These are phyloP conservation scores for Pichia rugopelliculosa DNA, from an alignment of 805 yeast species.

Conservation along the genomic window DNA sequence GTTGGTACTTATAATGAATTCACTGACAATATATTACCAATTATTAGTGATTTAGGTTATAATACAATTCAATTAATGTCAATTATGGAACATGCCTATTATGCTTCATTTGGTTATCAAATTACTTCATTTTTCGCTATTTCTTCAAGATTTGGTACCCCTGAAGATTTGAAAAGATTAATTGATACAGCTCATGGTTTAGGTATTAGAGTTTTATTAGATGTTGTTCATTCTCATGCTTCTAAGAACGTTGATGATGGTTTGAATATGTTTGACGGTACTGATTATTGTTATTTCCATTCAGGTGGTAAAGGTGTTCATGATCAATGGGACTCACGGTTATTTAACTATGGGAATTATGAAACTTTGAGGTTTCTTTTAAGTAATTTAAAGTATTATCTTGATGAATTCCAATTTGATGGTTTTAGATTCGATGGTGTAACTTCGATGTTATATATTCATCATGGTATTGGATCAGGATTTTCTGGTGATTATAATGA, in stretches of 20 bases:
- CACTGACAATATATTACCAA: constrained; percentile 72
- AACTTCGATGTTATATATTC: constrained; percentile 83
- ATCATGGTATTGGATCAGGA: constrained; percentile 86
- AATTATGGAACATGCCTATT: constrained; percentile 96
- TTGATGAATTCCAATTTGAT: constrained; percentile 81
- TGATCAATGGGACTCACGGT: constrained; percentile 92
- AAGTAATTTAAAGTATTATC: constrained; percentile 74
- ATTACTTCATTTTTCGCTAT: constrained; percentile 87
- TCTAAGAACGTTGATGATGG: constrained; percentile 94
- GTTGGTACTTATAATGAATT: constrained; percentile 84
- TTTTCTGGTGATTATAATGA: constrained; percentile 92
- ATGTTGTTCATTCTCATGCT: constrained; percentile 94
- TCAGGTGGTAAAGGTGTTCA: constrained; percentile 80
- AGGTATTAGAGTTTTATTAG: constrained; percentile 81
- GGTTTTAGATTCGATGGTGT: constrained; percentile 98
- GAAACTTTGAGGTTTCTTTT: constrained; percentile 85
- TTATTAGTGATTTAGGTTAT: constrained; percentile 77
- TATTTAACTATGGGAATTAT: constrained; percentile 85
- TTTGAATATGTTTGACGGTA: constrained; percentile 85
- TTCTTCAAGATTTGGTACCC: constrained; percentile 88
- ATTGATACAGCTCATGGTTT: constrained; percentile 86
- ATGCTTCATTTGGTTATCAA: constrained; percentile 97
- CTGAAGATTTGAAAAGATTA: constrained; percentile 87
- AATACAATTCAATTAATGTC: constrained; percentile 96
- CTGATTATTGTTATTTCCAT: constrained; percentile 92